These are phyloP conservation scores for Volvox reticuliferus DNA, from an alignment of 139 green algal genomes.

Conservation along the genomic window DNA sequence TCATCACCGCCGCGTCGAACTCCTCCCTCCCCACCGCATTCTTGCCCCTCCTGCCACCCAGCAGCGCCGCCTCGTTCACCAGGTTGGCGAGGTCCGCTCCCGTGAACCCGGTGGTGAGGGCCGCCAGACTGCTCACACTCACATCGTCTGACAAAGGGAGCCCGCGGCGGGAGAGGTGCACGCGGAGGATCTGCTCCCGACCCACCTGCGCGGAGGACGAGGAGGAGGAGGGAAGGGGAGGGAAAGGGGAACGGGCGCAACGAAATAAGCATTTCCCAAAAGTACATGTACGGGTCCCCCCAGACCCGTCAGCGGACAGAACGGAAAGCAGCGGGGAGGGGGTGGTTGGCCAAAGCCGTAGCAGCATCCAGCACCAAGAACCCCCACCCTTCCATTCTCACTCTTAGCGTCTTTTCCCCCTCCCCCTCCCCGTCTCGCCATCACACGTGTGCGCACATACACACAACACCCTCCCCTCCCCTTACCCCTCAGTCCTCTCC, in stretches of 20 bases:
- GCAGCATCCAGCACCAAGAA: no score
- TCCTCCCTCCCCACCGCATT: conserved; percentile 65
- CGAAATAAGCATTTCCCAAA: no score
- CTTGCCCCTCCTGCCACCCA: conserved; percentile 68
- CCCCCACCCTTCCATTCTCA: no score
- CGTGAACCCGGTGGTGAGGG: conserved; percentile 79
- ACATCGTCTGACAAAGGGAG: conserved; percentile 71
- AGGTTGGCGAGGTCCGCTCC: conserved; percentile 86
- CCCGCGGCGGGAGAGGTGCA: conserved; percentile 73
- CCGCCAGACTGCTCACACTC: conserved; percentile 49
- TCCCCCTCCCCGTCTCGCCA: background rate
- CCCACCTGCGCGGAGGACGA: conserved; percentile 44
- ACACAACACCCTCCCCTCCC: background rate
- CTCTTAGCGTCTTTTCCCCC: no score
- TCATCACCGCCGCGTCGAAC: conserved; percentile 85
- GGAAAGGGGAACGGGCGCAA: background rate
- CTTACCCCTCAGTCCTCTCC: background rate
- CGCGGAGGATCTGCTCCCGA: conserved; percentile 78
- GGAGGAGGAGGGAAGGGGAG: background rate
- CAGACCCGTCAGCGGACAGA: no score
- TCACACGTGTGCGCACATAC: no score
- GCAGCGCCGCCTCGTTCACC: conserved; percentile 77
- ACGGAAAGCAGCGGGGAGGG: no score
- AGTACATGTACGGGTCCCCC: no score
- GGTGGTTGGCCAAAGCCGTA: no score